Percentiles rank a stretch among this genome's conserved stretches.
phyloP scores from a whole-genome alignment of 2,329 filamentous ascomycete genomes.

The Stemphylium beticola region DNA sequence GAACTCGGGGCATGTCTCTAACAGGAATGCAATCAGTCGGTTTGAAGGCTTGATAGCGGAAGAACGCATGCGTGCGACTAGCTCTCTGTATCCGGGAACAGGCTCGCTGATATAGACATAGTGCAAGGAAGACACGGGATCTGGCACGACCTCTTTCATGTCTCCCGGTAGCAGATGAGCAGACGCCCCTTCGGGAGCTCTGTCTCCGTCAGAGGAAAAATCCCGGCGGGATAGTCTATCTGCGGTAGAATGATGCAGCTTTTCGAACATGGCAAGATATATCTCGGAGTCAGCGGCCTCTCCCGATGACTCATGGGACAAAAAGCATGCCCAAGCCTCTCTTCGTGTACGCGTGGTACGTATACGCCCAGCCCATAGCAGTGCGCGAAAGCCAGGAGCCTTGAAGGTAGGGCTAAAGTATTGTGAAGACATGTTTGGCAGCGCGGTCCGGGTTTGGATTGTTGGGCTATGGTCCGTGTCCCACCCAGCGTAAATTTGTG shows the following conservation, averaged over 20 bases:
- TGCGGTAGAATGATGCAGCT: conserved; percentile 53
- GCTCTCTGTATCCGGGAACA: conserved; percentile 63
- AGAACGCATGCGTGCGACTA: conserved; percentile 66
- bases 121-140: conserved; percentile 66
- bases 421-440: conserved; percentile 30
- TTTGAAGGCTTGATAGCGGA: conserved; percentile 58
- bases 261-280: conserved; percentile 64
- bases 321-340: conserved; percentile 70
- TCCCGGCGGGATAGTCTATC: conserved; percentile 8
- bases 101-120: conserved; percentile 68
- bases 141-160: conserved; percentile 59
- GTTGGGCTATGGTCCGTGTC: conserved; percentile 68
- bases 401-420: neutral
- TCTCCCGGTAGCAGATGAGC: conserved; percentile 63
- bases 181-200: conserved; percentile 3
- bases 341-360: conserved; percentile 64
- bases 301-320: conserved; percentile 59
- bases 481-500: conserved; percentile 65
- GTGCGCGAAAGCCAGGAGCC: conserved; percentile 16
- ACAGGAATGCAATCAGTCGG: conserved; percentile 61
- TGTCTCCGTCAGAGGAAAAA: conserved; percentile 8
- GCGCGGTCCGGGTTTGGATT: conserved; percentile 62
- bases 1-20: conserved; percentile 50
- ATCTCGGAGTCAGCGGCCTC: conserved; percentile 50
- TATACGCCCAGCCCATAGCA: conserved; percentile 64